Percentiles rank a stretch among this genome's conserved stretches.
Evolutionary conservation across 2,329 filamentous ascomycete genomes (phyloP).

Genomic region (Teratosphaeria viscida): DNA sequence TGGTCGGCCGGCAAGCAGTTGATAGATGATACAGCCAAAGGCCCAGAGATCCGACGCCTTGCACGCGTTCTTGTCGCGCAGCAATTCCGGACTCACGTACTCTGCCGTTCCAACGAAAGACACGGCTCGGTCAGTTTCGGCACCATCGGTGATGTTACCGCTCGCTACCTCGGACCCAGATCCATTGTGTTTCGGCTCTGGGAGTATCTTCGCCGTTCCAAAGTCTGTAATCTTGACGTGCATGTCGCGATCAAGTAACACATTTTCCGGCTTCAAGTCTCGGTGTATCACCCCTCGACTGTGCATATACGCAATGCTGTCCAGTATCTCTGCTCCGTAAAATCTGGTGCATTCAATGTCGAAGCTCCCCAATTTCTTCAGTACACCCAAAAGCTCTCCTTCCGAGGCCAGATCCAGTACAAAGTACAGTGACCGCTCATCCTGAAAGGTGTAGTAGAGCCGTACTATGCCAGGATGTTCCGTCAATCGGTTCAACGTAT

Average conservation of each 20-base stretch:
- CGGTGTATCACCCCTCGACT: slow-evolving; percentile 90
- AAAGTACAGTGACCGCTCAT: slow-evolving; percentile 92
- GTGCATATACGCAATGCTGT: slow-evolving; percentile 97
- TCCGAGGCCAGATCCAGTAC: slow-evolving; percentile 88
- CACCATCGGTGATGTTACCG: slow-evolving; percentile 44
- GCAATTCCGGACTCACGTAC: slow-evolving; percentile 93
- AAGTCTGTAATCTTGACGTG: slow-evolving; percentile 99
- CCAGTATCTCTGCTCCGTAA: slow-evolving; percentile 90
- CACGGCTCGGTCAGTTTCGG: slow-evolving; percentile 64
- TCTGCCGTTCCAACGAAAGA: slow-evolving; percentile 97
- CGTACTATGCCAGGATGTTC: slow-evolving; percentile 95
- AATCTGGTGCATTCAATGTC: slow-evolving; percentile 90
- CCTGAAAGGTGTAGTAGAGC: slow-evolving; percentile 97
- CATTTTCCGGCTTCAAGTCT: slow-evolving; percentile 94
- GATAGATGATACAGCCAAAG: slow-evolving; percentile 96
- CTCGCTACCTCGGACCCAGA: slow-evolving; percentile 13
- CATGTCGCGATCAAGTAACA: slow-evolving; percentile 89
- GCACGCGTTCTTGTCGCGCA: slow-evolving; percentile 93
- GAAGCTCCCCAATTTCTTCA: slow-evolving; percentile 92
- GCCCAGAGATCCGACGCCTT: slow-evolving; percentile 98
- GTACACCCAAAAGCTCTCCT: slow-evolving; percentile 79
- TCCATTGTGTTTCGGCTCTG: slow-evolving; percentile 35
- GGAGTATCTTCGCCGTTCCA: slow-evolving; percentile 86
- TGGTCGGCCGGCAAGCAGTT: slow-evolving; percentile 86
- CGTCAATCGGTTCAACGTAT: slow-evolving; percentile 88